These are phyloP conservation scores for Panaeolus papilionaceus DNA, from an alignment of 768 basidiomycete species.

Conservation along the genomic window DNA sequence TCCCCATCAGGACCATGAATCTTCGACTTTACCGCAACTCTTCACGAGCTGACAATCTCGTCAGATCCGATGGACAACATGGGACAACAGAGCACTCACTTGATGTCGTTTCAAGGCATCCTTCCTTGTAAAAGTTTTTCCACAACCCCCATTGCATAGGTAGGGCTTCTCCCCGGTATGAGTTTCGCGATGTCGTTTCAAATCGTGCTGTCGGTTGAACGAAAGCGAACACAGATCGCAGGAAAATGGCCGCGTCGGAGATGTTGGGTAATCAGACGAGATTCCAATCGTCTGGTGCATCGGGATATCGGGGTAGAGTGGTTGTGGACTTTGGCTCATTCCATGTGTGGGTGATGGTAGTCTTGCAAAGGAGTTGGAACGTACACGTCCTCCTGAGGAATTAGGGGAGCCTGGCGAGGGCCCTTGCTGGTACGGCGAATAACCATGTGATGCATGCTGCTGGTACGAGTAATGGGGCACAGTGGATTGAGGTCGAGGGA, in stretches of 20 bases:
- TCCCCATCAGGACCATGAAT: conserved; percentile 25
- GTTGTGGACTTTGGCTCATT: conserved; percentile 26
- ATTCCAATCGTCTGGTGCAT: conserved; percentile 41
- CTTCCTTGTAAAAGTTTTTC: conserved; percentile 88
- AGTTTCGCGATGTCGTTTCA: conserved; percentile 85
- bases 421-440: conserved; percentile 23
- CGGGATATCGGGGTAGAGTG: conserved; percentile 43
- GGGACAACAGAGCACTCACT: conserved; percentile 45
- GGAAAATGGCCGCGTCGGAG: conserved; percentile 66
- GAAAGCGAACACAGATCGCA: conserved; percentile 81
- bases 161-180: conserved; percentile 89
- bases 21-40: conserved; percentile 76
- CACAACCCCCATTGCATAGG: conserved; percentile 82
- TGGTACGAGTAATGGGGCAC: conserved; percentile 38
- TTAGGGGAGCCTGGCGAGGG: conserved; percentile 35
- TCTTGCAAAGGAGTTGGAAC: conserved; percentile 49
- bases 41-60: conserved; percentile 65
- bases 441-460: conserved; percentile 41
- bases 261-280: conserved; percentile 59
- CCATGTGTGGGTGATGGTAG: conserved; percentile 28
- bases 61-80: conserved; percentile 21
- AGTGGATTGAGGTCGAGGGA: conserved; percentile 38
- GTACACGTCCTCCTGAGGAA: conserved; percentile 41
- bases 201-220: conserved; percentile 86
- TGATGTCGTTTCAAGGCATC: conserved; percentile 89